These are phyloP conservation scores for Hemisphaericaspora nanyangensis DNA, from an alignment of 805 yeast genomes.

Conservation along the genomic window DNA sequence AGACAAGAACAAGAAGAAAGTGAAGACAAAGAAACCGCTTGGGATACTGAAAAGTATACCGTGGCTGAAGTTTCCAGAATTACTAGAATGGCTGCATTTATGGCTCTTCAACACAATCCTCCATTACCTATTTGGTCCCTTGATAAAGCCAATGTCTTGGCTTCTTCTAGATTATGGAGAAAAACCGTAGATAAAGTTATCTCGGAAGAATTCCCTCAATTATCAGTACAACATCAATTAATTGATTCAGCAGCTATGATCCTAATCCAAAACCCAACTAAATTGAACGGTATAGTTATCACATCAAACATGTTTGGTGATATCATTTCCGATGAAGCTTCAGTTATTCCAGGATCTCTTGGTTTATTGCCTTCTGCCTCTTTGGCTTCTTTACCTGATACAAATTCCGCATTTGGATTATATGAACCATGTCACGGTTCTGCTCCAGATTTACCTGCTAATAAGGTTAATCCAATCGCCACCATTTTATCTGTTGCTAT, in stretches of 20 bases:
- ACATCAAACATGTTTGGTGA: constrained; percentile 98
- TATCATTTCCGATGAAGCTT: constrained; percentile 95
- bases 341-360: constrained; percentile 95
- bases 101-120: constrained; percentile 90
- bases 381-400: constrained; percentile 93
- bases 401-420: constrained; percentile 89
- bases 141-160: constrained; percentile 96
- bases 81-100: constrained; percentile 96
- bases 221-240: constrained; percentile 86
- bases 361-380: constrained; percentile 97
- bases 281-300: constrained; percentile 86
- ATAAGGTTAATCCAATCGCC: constrained; percentile 93
- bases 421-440: constrained; percentile 99
- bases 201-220: constrained; percentile 83
- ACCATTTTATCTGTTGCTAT: constrained; percentile 93
- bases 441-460: constrained; percentile 87
- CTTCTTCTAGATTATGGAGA: constrained; percentile 96
- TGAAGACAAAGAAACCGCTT: constrained; percentile 61
- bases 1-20: constrained; percentile 87
- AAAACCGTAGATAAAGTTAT: constrained; percentile 85
- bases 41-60: constrained; percentile 90
- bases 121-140: constrained; percentile 94
- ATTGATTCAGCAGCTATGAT: constrained; percentile 99
- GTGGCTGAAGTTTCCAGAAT: constrained; percentile 92
- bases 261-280: constrained; percentile 84